These are phyloP conservation scores for Calophaca sinica DNA, from an alignment of 306 rosid species.

Conservation along the genomic window DNA sequence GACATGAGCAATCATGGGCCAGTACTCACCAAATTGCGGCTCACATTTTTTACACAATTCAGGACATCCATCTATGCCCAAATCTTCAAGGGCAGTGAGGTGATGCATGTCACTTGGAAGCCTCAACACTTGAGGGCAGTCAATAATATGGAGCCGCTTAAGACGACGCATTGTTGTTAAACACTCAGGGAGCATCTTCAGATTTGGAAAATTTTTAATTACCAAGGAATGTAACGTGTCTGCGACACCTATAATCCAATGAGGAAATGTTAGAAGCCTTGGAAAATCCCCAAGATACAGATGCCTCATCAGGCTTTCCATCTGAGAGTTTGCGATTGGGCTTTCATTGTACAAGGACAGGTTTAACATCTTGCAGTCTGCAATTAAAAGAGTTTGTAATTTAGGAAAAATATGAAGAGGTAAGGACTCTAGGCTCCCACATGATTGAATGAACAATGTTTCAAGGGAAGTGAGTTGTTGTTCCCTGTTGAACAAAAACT, in stretches of 20 bases:
- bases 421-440: background rate
- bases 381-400: background rate
- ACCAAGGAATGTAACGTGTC: background rate
- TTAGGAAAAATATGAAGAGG: background rate
- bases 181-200: background rate
- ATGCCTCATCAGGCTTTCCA: background rate
- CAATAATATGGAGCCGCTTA: background rate
- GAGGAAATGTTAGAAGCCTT: background rate
- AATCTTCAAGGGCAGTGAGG: background rate
- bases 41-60: background rate
- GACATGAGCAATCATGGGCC: slow-evolving; percentile 19
- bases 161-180: background rate
- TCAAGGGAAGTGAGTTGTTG: background rate
- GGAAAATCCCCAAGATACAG: background rate
- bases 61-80: background rate
- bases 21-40: background rate
- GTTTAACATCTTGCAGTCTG: background rate
- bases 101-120: background rate
- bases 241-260: background rate
- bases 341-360: background rate
- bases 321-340: background rate
- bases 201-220: background rate
- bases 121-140: background rate
- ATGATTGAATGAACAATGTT: background rate
- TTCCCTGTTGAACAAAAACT: background rate